Conservation (phyloP, 2,329 filamentous ascomycete species). For the Cytospora leucostoma region DNA sequence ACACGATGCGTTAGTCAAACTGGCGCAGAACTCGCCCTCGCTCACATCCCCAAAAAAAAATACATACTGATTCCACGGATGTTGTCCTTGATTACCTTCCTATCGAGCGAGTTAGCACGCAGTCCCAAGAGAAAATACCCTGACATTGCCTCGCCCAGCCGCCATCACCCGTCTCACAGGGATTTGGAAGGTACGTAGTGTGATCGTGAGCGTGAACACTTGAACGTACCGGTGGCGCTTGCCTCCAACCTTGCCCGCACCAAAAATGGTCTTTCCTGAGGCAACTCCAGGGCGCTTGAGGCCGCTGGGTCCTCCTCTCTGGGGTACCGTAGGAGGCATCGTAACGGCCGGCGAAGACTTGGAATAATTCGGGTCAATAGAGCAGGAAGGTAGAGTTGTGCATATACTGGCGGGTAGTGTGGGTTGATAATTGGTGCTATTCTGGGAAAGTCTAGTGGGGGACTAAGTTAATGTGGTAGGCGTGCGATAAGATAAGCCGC, state of each 20-base stretch:
- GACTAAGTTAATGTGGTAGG: neutral
- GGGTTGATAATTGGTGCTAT: neutral
- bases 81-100: conserved; percentile 51
- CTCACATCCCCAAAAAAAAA: neutral
- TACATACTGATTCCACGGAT: conserved; percentile 55
- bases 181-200: neutral
- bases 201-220: conserved; percentile 14
- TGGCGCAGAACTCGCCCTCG: neutral
- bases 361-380: neutral
- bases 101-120: conserved; percentile 30
- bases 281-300: conserved; percentile 26
- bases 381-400: neutral
- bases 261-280: conserved; percentile 30
- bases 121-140: neutral
- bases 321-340: conserved; percentile 34
- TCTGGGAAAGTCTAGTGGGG: neutral
- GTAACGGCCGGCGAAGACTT: conserved; percentile 11
- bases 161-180: neutral
- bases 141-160: neutral
- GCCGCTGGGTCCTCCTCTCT: conserved; percentile 37
- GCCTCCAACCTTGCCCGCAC: conserved; percentile 29
- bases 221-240: conserved; percentile 35
- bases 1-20: conserved; percentile 4
- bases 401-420: neutral
- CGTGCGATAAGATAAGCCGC: conserved; percentile 20